Evolutionary conservation across 306 rosid genomes (phyloP), one percentile per base, ranked within the genome.

Genomic region (Prunus fruticosa): DNA sequence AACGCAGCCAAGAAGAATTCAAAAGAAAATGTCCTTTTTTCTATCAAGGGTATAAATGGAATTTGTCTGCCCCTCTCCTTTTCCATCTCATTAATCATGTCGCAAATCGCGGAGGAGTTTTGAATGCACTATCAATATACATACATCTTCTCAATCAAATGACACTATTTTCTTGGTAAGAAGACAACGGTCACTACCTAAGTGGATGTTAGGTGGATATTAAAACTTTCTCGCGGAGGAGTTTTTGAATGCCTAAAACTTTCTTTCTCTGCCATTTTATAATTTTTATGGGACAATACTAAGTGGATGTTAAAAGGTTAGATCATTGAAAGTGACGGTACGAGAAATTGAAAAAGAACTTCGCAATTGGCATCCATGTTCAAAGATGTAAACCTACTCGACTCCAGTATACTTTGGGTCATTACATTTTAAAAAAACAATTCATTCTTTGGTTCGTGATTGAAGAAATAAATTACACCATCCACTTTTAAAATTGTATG

Each of bases 41-140:
- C 43, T 38, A 38, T 6, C 43, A 38, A 38, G 43, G 43, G 43
- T 38, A 38, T 0, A 6, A 38, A 38, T 7, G 43, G 52, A 49
- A 49, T 49, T 12, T 49, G 15, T 0, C 52, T 11, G 6, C 9
- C 66, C 65, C 5, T 11, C 8, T 32, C 10, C 38, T 34, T 68
- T 13, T 47, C 14, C 3, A 20, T 65, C 8, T 72, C 38, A 38
- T 64, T 19, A 75, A 80, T 85, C 79, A 79, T 65, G 69, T 81
- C 86, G 87, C 72, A 63, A 72, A 81, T 83, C 71, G 86, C 77
- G 93, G 88, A 70, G 75, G 68, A 74, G 74, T 66, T 78, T 71
- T n/a, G 75, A 73, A 64, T 25, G 74, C 28, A 74, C 8, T 65
- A 54, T 56, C 58, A 49, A 4, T 20, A 2, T 46, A 28, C 0